Evolutionary conservation across 306 rosid species (phyloP).

Genomic region (Calophaca sinica): DNA sequence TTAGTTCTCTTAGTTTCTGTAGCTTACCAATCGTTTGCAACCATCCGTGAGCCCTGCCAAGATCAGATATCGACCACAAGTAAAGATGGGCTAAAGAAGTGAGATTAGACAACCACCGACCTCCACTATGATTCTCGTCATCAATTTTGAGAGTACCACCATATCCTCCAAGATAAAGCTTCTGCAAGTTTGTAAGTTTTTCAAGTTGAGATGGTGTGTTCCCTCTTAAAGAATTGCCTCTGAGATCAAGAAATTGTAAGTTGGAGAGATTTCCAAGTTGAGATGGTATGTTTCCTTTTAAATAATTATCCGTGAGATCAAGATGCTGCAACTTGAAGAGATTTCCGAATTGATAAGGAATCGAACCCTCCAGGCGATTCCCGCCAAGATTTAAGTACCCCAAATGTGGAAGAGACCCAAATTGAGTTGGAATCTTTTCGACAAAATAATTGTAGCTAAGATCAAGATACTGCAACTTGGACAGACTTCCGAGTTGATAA

Average conservation of each 20-base stretch:
- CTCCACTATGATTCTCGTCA: background rate
- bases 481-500: conserved; percentile 30
- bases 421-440: background rate
- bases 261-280: conserved; percentile 40
- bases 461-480: conserved; percentile 32
- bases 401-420: conserved; percentile 35
- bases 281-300: background rate
- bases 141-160: background rate
- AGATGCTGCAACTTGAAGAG: background rate
- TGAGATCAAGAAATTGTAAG: conserved; percentile 40
- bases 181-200: conserved; percentile 35
- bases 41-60: background rate
- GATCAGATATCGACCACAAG: background rate
- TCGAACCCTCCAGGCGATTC: background rate
- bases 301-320: background rate
- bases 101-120: conserved; percentile 44
- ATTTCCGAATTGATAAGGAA: background rate
- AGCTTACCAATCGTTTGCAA: conserved; percentile 23
- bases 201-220: conserved; percentile 42
- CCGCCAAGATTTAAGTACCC: conserved; percentile 20
- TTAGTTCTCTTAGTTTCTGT: conserved; percentile 12
- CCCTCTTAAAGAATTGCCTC: background rate
- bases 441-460: background rate
- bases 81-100: conserved; percentile 44
- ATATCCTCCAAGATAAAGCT: conserved; percentile 22